These are phyloP conservation scores for Garcia nutans DNA, from an alignment of 345 rosid genomes.

Conservation along the genomic window DNA sequence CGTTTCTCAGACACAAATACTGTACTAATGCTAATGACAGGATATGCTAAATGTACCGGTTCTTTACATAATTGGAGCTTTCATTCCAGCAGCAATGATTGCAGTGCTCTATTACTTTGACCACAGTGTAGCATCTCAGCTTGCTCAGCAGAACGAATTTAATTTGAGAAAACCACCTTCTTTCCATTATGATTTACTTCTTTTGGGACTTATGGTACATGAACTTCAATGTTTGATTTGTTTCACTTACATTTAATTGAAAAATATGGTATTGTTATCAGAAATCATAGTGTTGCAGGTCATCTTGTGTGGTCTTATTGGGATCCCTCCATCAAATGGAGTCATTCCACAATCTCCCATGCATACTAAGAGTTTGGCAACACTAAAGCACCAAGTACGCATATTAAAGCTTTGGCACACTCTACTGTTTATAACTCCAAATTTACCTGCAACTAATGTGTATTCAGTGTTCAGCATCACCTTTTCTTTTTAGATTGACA, in stretches of 20 bases:
- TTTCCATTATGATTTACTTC: conserved; percentile 36
- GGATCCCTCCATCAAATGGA: conserved; percentile 34
- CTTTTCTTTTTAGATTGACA: not conserved
- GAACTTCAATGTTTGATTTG: not conserved
- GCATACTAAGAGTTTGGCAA: conserved; percentile 33
- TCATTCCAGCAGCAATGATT: conserved; percentile 36
- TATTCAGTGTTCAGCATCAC: not conserved
- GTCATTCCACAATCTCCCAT: conserved; percentile 35
- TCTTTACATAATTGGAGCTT: conserved; percentile 33
- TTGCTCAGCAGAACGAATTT: conserved; percentile 38
- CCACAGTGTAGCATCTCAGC: conserved; percentile 36
- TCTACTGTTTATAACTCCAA: not conserved
- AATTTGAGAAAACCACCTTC: conserved; percentile 35
- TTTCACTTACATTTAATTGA: not conserved
- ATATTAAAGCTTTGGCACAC: not conserved
- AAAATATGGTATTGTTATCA: conserved; percentile 12
- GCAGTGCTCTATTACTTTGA: conserved; percentile 37
- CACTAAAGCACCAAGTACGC: conserved; percentile 32
- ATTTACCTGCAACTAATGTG: not conserved
- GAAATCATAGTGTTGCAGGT: conserved; percentile 22
- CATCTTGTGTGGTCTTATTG: conserved; percentile 28
- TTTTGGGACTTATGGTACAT: conserved; percentile 31
- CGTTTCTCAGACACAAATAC: not conserved
- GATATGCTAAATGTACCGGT: conserved; percentile 32
- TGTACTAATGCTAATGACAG: conserved; percentile 22